A percentile compares a stretch with the other conserved stretches of the same genome.
Conservation (phyloP, 768 basidiomycete species). For the Amanita fuliginea region DNA sequence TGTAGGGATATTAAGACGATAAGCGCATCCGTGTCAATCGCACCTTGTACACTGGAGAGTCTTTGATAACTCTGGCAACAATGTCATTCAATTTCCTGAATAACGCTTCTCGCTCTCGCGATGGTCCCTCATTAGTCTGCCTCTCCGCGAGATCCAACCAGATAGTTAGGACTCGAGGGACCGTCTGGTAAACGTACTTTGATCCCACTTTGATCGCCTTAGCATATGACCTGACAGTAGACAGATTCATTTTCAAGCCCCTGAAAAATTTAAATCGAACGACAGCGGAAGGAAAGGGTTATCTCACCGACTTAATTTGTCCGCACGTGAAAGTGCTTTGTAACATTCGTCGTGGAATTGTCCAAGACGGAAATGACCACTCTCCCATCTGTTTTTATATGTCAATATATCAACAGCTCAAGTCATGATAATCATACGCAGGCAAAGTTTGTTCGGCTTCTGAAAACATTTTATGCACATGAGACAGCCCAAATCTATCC, state of each 20-base stretch:
- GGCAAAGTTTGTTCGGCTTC: constrained; percentile 37
- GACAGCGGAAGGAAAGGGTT: not conserved
- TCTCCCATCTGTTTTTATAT: constrained; percentile 55
- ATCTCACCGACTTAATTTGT: constrained; percentile 35
- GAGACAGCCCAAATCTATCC: constrained; percentile 60
- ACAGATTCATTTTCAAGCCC: constrained; percentile 49
- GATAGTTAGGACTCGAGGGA: constrained; percentile 87
- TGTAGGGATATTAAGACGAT: constrained; percentile 19
- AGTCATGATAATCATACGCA: constrained; percentile 23
- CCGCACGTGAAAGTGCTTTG: constrained; percentile 36
- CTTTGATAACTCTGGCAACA: constrained; percentile 43
- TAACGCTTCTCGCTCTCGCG: constrained; percentile 17
- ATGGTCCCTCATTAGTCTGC: no score
- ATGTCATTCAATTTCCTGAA: constrained; percentile 48
- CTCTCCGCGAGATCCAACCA: constrained; percentile 87
- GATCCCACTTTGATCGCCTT: constrained; percentile 73
- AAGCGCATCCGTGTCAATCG: constrained; percentile 5
- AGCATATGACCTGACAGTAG: constrained; percentile 56
- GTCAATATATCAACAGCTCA: not conserved
- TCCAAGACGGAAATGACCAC: constrained; percentile 76
- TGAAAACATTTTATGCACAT: constrained; percentile 49
- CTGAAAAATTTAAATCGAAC: constrained; percentile 21
- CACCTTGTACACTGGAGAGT: constrained; percentile 75
- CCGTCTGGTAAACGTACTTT: constrained; percentile 93
- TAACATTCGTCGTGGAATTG: constrained; percentile 78